phyloP scores from a whole-genome alignment of 73 alveolate species.

The Urostyla sp. region DNA sequence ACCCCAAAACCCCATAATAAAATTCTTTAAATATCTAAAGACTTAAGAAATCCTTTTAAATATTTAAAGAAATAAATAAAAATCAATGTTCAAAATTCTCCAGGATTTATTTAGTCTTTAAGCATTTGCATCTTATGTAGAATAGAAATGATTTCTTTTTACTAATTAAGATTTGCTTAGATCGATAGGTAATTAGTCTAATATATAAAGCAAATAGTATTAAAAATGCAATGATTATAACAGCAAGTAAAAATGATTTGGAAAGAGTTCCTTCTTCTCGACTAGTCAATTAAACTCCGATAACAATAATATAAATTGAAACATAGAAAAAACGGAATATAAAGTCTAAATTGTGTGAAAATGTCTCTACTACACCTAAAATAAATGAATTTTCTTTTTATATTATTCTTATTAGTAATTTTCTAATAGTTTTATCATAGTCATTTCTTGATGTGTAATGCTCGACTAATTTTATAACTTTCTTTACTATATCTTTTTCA shows the following conservation, averaged over 20 bases:
- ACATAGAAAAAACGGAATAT: not conserved
- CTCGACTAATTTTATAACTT: not conserved
- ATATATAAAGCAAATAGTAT: not conserved
- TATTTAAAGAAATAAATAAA: too few species aligned
- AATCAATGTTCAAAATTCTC: constrained; percentile 46
- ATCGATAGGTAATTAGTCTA: not conserved
- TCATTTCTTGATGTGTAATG: not conserved
- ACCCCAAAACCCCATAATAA: too few species aligned
- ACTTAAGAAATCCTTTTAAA: too few species aligned
- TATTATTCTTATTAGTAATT: not conserved
- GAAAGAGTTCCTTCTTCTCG: not conserved
- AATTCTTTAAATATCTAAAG: too few species aligned
- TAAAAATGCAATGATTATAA: not conserved
- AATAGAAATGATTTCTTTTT: not conserved
- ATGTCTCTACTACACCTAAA: constrained; percentile 1
- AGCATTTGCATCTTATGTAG: constrained; percentile 18
- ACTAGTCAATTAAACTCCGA: not conserved
- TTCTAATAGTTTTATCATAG: not conserved
- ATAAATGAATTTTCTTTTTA: not conserved
- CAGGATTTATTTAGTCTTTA: constrained; percentile 7
- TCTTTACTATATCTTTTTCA: too few species aligned
- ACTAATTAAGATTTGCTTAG: not conserved
- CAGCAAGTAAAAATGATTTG: constrained; percentile 22
- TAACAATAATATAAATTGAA: not conserved
- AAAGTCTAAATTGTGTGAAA: constrained; percentile 1